Base-by-base conservation (phyloP, 2,329 filamentous ascomycete genomes). In the Paraconiothyrium brasiliense region DNA sequence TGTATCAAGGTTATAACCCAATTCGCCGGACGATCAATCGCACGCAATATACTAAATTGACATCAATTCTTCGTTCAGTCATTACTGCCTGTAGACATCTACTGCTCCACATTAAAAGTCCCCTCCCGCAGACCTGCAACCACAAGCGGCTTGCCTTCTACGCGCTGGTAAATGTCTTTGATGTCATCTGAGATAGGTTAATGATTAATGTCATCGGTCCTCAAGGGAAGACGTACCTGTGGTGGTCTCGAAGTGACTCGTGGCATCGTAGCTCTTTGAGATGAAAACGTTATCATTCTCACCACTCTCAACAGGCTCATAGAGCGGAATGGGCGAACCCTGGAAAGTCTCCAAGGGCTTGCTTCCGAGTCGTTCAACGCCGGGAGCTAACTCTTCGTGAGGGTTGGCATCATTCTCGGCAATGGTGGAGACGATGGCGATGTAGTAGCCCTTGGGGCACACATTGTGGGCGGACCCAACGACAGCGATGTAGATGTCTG, bases 391-490 rank as follows among this genome's bases (percentile, higher is more conserved):
- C 84, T 99, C 95, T 60, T 97, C 85, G 81, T 99, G 95, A 82
- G 97, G 94, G 86, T 99, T 98, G 67, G 92, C 90, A 64, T 89
- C 84, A 48, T 89, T 90, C 85, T 99, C 96, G 67, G 95, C 93
- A 76, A 99, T 97, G 62, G 95, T 99, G 51, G 93, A 97, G 68
- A 99, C 94, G 64, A 98, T 99, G 73, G 95, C 95, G 72, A 99
- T 93, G 85, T 96, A 99, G 88, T 97, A 98, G 64, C 94, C 94
- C 87, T 97, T 97, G 74, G 96, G 95, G 84, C 94, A 98, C 72
- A 99, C 96, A 74, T 97, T 98, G 85, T 99, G 96, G 41, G 94
- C 92, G 43, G 92, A 93, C 1, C 94, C 97, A 62, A 99, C 93
- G 79, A 95, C 92, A 60, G 95, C 94, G 76, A 99, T 90, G 86